These are phyloP conservation scores for Tolypocladium album DNA, from an alignment of 2,329 filamentous ascomycete genomes.

Conservation along the genomic window DNA sequence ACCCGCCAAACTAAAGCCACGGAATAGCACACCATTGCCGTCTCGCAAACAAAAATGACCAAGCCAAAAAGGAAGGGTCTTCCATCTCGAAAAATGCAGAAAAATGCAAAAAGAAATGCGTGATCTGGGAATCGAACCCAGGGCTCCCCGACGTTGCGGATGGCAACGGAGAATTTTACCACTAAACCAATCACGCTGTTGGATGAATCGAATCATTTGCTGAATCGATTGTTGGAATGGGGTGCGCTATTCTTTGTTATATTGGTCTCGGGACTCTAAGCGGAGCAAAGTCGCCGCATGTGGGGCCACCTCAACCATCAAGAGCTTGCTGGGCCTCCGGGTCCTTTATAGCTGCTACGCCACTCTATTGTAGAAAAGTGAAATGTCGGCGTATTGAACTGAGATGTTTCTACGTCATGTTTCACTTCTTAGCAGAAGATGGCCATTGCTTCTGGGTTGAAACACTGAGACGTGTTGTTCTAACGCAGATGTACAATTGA, in stretches of 20 bases:
- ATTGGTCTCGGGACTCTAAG: neutral
- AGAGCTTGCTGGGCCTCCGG: too few relatives aligned
- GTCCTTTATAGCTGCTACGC: too few relatives aligned
- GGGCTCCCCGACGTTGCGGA: slow-evolving; percentile 20
- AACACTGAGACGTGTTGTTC: too few relatives aligned
- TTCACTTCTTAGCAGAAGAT: neutral
- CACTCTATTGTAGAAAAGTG: neutral
- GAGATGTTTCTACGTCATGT: neutral
- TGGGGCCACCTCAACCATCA: neutral
- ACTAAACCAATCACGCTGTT: slow-evolving; percentile 16
- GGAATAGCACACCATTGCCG: neutral
- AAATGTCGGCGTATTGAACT: neutral
- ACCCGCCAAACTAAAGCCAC: too few relatives aligned
- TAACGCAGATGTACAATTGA: too few relatives aligned
- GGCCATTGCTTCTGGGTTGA: too few relatives aligned
- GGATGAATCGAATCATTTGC: neutral
- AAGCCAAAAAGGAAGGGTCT: neutral
- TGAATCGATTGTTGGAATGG: neutral
- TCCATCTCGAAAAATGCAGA: neutral
- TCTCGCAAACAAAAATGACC: neutral
- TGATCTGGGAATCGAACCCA: slow-evolving; percentile 23
- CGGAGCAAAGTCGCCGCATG: neutral
- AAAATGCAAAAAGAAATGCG: slow-evolving; percentile 10
- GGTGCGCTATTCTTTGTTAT: neutral
- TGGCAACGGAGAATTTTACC: slow-evolving; percentile 21